Percentiles rank a stretch among this genome's conserved stretches.
Conservation (phyloP, 2,329 filamentous ascomycete genomes). For the Furcasterigmium furcatum region DNA sequence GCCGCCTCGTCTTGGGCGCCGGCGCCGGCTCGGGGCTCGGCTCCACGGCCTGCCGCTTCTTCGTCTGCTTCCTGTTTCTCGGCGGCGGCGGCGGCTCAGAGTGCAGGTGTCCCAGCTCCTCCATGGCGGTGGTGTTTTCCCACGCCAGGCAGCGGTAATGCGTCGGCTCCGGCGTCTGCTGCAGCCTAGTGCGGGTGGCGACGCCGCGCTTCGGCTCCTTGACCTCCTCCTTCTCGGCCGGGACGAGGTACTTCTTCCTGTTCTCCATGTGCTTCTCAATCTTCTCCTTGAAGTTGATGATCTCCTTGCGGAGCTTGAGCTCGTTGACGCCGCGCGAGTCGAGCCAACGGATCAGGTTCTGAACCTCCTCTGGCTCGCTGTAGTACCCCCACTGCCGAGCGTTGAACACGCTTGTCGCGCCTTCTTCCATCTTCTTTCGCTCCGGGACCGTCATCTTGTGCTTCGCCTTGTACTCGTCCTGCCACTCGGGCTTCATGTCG, state of each 20-base stretch:
- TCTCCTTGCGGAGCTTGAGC: conserved; percentile 81
- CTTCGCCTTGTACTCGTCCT: conserved; percentile 71
- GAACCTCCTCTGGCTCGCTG: conserved; percentile 74
- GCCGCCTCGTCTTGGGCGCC: conserved; percentile 17
- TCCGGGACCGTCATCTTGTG: conserved; percentile 83
- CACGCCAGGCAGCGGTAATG: conserved; percentile 44
- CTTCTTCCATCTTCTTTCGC: conserved; percentile 84
- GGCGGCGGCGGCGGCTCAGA: conserved; percentile 51
- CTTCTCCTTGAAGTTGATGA: conserved; percentile 70
- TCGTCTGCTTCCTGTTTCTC: conserved; percentile 45
- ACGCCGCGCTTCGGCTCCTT: conserved; percentile 35
- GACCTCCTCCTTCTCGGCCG: conserved; percentile 30
- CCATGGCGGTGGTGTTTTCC: conserved; percentile 54
- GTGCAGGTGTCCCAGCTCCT: conserved; percentile 56
- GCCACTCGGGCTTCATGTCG: conserved; percentile 67
- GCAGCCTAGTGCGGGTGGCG: conserved; percentile 41
- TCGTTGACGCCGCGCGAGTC: conserved; percentile 86
- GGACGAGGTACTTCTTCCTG: conserved; percentile 68
- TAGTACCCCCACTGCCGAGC: conserved; percentile 90
- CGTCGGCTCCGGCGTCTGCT: conserved; percentile 42
- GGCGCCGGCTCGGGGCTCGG: conserved; percentile 14
- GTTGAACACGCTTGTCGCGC: conserved; percentile 70
- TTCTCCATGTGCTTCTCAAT: conserved; percentile 79
- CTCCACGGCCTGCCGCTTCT: conserved; percentile 43
- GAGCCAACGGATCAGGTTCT: conserved; percentile 81